Percentiles rank a stretch among this genome's conserved stretches.
Evolutionary conservation across 108 stramenopile species (phyloP).

Genomic region (Nitzschia inconspicua): DNA sequence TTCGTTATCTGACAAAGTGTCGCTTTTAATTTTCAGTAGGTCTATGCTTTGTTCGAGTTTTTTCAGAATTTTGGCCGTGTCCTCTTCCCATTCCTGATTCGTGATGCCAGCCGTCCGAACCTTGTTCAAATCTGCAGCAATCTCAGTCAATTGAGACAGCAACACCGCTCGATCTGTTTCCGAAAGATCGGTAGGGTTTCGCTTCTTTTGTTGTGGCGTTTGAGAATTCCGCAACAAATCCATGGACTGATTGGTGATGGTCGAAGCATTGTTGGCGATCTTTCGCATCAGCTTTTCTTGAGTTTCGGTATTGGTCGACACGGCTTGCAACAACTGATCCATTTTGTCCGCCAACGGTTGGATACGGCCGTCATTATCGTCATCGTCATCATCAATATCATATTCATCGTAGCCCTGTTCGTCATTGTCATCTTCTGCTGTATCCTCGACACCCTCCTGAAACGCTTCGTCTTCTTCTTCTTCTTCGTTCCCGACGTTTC

Average conservation of each 20-base stretch:
- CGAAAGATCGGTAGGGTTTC: too few relatives aligned
- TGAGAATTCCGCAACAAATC: conserved; percentile 22
- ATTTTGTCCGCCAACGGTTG: conserved; percentile 16
- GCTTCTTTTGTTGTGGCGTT: too few relatives aligned
- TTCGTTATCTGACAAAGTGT: too few relatives aligned
- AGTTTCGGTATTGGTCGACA: conserved; percentile 13
- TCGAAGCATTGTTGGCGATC: conserved; percentile 14
- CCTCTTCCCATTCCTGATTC: too few relatives aligned
- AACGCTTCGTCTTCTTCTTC: not conserved
- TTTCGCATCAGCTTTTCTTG: conserved; percentile 39
- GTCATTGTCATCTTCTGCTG: conserved; percentile 2
- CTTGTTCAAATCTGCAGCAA: too few relatives aligned
- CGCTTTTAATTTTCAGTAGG: too few relatives aligned
- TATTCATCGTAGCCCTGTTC: not conserved
- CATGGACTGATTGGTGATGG: conserved; percentile 43
- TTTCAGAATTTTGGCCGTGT: too few relatives aligned
- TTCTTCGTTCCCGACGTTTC: not conserved
- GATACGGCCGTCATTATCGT: not conserved
- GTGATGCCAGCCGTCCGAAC: too few relatives aligned
- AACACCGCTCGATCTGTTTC: too few relatives aligned
- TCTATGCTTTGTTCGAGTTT: too few relatives aligned
- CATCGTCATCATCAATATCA: not conserved
- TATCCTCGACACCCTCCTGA: conserved; percentile 17
- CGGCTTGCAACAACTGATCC: conserved; percentile 12
- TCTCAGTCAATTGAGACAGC: too few relatives aligned